A percentile compares a stretch with the other conserved stretches of the same genome.
phyloP scores from a whole-genome alignment of 2,329 filamentous ascomycete species.

The Monilinia fructigena region DNA sequence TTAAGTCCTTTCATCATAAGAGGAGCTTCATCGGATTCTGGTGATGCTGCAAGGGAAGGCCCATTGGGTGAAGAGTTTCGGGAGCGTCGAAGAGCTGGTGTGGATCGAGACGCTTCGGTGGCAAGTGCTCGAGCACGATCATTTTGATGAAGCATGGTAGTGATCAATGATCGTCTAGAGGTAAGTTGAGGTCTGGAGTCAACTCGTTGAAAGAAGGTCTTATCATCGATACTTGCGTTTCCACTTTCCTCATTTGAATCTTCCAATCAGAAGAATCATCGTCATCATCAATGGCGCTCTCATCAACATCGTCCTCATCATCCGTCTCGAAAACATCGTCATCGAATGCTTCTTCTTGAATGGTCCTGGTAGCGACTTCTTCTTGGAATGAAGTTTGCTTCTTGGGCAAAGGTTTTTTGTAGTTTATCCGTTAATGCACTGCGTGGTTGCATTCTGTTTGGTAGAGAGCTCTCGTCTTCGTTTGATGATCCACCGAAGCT shows the following conservation, averaged over 20 bases:
- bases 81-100: constrained; percentile 55
- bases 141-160: constrained; percentile 80
- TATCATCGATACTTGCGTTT: constrained; percentile 78
- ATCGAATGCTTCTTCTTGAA: constrained; percentile 53
- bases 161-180: constrained; percentile 84
- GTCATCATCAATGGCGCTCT: constrained; percentile 76
- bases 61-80: constrained; percentile 68
- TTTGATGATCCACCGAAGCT: constrained; percentile 78
- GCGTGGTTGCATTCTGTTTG: constrained; percentile 46
- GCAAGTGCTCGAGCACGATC: constrained; percentile 69
- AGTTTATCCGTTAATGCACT: constrained; percentile 56
- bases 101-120: constrained; percentile 55
- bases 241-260: constrained; percentile 77
- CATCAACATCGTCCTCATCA: constrained; percentile 69
- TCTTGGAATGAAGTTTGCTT: constrained; percentile 84
- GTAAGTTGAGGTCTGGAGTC: constrained; percentile 83
- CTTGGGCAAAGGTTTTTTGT: constrained; percentile 50
- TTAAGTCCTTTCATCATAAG: constrained; percentile 52
- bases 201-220: constrained; percentile 81
- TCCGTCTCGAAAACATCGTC: constrained; percentile 59
- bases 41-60: constrained; percentile 58
- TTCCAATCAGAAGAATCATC: constrained; percentile 59
- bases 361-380: constrained; percentile 67
- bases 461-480: constrained; percentile 76
- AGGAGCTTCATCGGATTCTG: constrained; percentile 45